phyloP scores from a whole-genome alignment of 805 yeast species.

The Ogataea thermomethanolica region DNA sequence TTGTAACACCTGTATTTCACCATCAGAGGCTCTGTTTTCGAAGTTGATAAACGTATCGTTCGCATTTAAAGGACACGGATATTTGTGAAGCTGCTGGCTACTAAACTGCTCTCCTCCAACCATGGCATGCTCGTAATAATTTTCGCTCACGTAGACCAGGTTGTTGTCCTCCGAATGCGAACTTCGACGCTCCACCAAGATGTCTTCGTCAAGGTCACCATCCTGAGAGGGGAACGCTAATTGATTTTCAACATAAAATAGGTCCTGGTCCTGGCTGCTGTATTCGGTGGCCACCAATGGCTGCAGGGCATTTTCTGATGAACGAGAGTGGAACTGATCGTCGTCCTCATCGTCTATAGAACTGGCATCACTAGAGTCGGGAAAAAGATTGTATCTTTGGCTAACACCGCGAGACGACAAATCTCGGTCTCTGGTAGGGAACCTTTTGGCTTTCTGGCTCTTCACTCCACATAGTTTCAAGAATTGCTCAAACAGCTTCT shows the following conservation, averaged over 20 bases:
- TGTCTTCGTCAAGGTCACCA: conserved; percentile 9
- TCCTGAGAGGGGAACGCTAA: conserved; percentile 19
- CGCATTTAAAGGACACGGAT: conserved; percentile 28
- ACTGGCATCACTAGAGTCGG: conserved; percentile 19
- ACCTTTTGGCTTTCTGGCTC: conserved; percentile 9
- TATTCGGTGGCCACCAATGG: conserved; percentile 10
- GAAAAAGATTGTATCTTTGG: conserved; percentile 17
- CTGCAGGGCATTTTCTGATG: conserved; percentile 9
- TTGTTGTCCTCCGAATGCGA: conserved; percentile 8
- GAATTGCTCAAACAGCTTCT: conserved; percentile 26
- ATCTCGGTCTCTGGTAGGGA: no score
- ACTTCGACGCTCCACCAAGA: not conserved
- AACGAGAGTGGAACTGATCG: conserved; percentile 5
- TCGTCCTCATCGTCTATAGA: conserved; percentile 14
- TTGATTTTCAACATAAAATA: conserved; percentile 17
- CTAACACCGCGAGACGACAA: conserved; percentile 12
- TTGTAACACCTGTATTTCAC: conserved; percentile 13
- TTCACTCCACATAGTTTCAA: conserved; percentile 24
- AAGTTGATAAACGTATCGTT: conserved; percentile 33
- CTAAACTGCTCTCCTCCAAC: conserved; percentile 13
- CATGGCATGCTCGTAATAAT: conserved; percentile 15
- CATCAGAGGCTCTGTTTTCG: conserved; percentile 28
- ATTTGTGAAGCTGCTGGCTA: conserved; percentile 1
- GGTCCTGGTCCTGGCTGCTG: conserved; percentile 15
- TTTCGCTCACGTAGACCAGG: conserved; percentile 17